phyloP scores from a whole-genome alignment of 441 rosid genomes.

The Flueggea neowawraea region DNA sequence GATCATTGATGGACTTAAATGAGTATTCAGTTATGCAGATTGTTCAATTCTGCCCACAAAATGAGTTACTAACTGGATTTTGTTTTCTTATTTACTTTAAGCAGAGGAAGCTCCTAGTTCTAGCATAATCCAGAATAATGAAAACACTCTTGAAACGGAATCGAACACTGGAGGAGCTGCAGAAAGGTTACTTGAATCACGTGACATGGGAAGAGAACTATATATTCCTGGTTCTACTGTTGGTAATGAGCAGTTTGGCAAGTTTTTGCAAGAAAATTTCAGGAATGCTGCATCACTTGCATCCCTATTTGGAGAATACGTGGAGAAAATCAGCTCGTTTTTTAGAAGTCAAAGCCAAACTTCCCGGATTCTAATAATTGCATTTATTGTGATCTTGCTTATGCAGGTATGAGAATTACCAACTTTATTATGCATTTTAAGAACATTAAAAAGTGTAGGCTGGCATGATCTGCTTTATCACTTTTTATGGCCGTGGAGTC shows the following conservation, averaged over 20 bases:
- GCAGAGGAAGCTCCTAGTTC: conserved; percentile 24
- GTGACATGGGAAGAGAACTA: conserved; percentile 18
- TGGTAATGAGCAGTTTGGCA: conserved; percentile 16
- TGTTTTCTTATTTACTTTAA: conserved; percentile 21
- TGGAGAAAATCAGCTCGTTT: conserved; percentile 35
- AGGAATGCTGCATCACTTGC: conserved; percentile 14
- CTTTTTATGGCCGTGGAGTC: not conserved
- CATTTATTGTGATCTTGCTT: conserved; percentile 74
- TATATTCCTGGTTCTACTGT: conserved; percentile 26
- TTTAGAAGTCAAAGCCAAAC: conserved; percentile 52
- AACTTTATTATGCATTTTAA: not conserved
- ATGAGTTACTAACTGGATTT: conserved; percentile 10
- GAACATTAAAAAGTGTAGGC: not conserved
- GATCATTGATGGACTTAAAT: conserved; percentile 3
- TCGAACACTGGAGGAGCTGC: conserved; percentile 19
- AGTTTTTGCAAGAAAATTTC: conserved; percentile 30
- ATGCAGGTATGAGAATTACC: conserved; percentile 64
- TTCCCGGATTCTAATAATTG: conserved; percentile 52
- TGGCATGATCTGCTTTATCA: not conserved
- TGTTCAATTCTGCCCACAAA: not conserved
- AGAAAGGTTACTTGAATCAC: conserved; percentile 30
- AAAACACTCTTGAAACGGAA: conserved; percentile 17
- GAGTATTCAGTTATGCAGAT: not conserved
- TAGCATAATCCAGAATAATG: conserved; percentile 27
- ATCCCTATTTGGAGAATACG: conserved; percentile 33